Evolutionary conservation across 345 rosid species (phyloP).

Genomic region (Salix koriyanagi): DNA sequence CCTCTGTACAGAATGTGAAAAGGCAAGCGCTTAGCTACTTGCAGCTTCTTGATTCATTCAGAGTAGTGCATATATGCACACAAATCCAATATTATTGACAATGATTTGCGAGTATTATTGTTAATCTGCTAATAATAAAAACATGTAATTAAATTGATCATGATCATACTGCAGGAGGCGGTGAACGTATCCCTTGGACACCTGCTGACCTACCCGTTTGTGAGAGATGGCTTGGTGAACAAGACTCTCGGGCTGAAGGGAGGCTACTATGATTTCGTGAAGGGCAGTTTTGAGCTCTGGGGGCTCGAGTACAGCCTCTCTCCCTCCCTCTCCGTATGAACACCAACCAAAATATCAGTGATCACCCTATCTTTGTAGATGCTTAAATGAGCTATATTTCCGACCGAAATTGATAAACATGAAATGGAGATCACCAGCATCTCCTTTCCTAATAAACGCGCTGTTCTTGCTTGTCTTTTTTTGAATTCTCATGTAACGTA

Average conservation of each 20-base stretch:
- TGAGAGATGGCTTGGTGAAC: constrained; percentile 79
- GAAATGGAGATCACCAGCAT: background rate
- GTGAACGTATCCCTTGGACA: constrained; percentile 92
- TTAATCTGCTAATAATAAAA: background rate
- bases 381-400: constrained; percentile 11
- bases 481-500: background rate
- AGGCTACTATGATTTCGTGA: constrained; percentile 81
- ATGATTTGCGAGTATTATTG: too few species aligned
- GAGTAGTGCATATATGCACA: too few species aligned
- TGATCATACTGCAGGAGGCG: constrained; percentile 56
- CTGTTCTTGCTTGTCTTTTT: background rate
- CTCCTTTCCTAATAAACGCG: constrained; percentile 1
- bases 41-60: too few species aligned
- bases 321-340: constrained; percentile 76
- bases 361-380: constrained; percentile 16
- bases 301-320: constrained; percentile 71
- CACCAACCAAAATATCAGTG: constrained; percentile 28
- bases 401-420: constrained; percentile 9
- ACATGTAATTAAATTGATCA: background rate
- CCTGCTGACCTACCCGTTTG: constrained; percentile 86
- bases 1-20: constrained; percentile 69
- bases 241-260: constrained; percentile 80
- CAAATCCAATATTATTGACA: too few species aligned
- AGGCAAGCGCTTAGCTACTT: constrained; percentile 35
- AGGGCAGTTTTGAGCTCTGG: constrained; percentile 94